These are phyloP conservation scores for Hermanozyma aechmeae DNA, from an alignment of 805 yeast species.

Conservation along the genomic window DNA sequence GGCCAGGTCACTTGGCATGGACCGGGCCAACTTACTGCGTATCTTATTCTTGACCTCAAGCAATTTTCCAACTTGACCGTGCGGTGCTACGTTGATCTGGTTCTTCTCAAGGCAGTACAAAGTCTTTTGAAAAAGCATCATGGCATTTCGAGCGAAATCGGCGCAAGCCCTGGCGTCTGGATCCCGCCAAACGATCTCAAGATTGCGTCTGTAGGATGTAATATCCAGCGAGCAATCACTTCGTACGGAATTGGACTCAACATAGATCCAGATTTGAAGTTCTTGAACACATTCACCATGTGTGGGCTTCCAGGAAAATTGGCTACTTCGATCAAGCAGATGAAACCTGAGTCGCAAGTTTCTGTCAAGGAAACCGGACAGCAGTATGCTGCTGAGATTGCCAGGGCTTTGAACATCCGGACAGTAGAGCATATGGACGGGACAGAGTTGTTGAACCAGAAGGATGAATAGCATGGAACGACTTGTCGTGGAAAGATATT, in stretches of 20 bases:
- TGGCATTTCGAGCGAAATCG: constrained; percentile 39
- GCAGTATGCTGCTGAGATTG: constrained; percentile 28
- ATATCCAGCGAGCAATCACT: constrained; percentile 74
- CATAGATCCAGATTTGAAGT: constrained; percentile 61
- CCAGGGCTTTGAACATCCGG: constrained; percentile 20
- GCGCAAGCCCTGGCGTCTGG: constrained; percentile 89
- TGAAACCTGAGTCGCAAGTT: constrained; percentile 6
- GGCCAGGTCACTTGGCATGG: constrained; percentile 98
- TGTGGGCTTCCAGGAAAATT: constrained; percentile 67
- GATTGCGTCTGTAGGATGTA: constrained; percentile 85
- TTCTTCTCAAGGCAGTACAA: constrained; percentile 51
- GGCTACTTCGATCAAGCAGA: constrained; percentile 25
- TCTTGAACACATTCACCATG: constrained; percentile 64
- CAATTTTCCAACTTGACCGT: constrained; percentile 49
- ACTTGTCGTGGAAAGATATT: too few relatives aligned
- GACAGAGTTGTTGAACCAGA: constrained; percentile 11
- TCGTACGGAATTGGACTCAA: constrained; percentile 88
- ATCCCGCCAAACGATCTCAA: constrained; percentile 39
- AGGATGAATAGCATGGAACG: constrained; percentile 1
- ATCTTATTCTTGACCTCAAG: constrained; percentile 59
- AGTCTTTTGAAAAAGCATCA: constrained; percentile 29
- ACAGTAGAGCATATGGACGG: constrained; percentile 29
- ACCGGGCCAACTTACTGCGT: constrained; percentile 85
- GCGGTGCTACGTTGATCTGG: constrained; percentile 52
- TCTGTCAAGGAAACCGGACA: constrained; percentile 19